Base-by-base conservation (phyloP, 495 filamentous ascomycete species). In the Cercophora newfieldiana region DNA sequence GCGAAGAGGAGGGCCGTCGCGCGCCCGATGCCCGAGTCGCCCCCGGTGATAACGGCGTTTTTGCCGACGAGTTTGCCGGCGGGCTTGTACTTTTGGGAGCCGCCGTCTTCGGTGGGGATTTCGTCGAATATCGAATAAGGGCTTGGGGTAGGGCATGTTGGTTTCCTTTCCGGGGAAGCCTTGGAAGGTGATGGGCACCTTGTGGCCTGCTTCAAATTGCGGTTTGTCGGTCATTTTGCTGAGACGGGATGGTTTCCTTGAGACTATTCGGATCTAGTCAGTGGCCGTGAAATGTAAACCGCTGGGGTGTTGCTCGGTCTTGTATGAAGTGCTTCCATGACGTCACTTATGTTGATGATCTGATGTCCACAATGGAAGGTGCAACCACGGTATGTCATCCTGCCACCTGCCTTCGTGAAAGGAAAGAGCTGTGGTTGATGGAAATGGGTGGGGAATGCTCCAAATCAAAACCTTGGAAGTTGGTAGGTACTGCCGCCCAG, bases 1-100 rank as follows among this genome's bases (percentile, higher is more conserved):
- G 92, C 91, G 63, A 88, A 94, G 0, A 96, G 81, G 18, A 94
- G 87, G 0, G 91, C 90, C 18, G 89, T 85, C 0, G 91, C 88
- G 7, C 91, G 88, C 18, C 92, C 91, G 69, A 95, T 95, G 18
- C 92, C 91, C 6, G 86, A 90, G 73, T 95, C 91, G 16, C 92
- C 92, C 18, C 91, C 91, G 1, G 91, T 94, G 69, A 95, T 95
- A 33, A 95, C 76, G 24, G 91, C 91, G 24, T 87, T 89, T 75
- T 90, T 91, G 66, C 86, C 89, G 63, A 80, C 70, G 1, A 95
- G 83, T 78, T 96, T 96, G 44, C 88, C 89, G 12, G 92, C 90
- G 14, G 91, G 86, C 75, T 88, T 88, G 79, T 95, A 95, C 59
- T 83, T 86, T 69, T 91, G 86, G 75, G 88, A 91, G 16, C 88